These are phyloP conservation scores for Sphagnum fallax DNA, from an alignment of 228 moss, liverwort and hornwort species.

Conservation along the genomic window DNA sequence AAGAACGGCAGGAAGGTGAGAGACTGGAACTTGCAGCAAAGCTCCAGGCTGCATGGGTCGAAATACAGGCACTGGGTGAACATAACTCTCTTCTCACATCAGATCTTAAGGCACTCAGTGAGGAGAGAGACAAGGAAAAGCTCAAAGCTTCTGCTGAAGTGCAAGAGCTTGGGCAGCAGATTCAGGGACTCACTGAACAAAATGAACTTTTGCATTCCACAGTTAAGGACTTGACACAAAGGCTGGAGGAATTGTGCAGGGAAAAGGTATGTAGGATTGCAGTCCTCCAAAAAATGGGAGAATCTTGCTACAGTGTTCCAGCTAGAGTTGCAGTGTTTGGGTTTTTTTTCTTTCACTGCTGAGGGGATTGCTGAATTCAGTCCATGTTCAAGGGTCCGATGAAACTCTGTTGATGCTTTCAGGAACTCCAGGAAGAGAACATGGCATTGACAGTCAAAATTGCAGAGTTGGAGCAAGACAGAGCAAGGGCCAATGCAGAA, in stretches of 20 bases:
- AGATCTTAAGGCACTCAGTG: slow-evolving; percentile 30
- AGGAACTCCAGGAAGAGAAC: no score
- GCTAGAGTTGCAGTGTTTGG: no score
- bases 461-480: no score
- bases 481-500: no score
- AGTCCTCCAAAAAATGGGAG: no score
- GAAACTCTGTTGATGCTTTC: no score
- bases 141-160: slow-evolving; percentile 15
- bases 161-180: slow-evolving; percentile 24
- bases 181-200: slow-evolving; percentile 23
- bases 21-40: slow-evolving; percentile 41
- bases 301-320: no score
- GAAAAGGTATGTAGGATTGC: slow-evolving; percentile 20
- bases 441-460: no score
- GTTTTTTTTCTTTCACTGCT: no score
- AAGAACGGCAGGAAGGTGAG: slow-evolving; percentile 41
- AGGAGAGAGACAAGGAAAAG: slow-evolving; percentile 26
- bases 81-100: slow-evolving; percentile 31
- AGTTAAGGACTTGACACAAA: slow-evolving; percentile 30
- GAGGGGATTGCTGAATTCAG: no score
- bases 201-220: slow-evolving; percentile 9
- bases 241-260: slow-evolving; percentile 22
- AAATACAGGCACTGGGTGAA: slow-evolving; percentile 35
- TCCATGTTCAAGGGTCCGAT: no score
- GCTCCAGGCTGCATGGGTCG: slow-evolving; percentile 46